Percentiles rank a stretch among this genome's conserved stretches.
Evolutionary conservation across 2,329 filamentous ascomycete species (phyloP).

Genomic region (Pleomassaria siparia): DNA sequence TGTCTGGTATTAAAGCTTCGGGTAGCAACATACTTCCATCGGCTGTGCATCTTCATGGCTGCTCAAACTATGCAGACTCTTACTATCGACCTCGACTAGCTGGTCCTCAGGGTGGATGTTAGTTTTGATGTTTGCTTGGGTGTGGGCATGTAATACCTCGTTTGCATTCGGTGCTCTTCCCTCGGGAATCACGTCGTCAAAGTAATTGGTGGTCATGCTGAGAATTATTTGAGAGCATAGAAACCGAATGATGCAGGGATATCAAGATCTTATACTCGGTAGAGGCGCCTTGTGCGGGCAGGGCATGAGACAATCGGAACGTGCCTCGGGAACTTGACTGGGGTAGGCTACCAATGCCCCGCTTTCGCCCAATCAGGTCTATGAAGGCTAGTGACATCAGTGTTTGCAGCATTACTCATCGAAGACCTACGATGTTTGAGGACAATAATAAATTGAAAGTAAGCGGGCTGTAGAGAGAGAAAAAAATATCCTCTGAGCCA

Average conservation of each 20-base stretch:
- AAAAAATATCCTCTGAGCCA: neutral
- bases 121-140: conserved; percentile 26
- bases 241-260: neutral
- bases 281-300: neutral
- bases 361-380: conserved; percentile 2
- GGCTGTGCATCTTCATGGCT: conserved; percentile 43
- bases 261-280: neutral
- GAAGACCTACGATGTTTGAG: neutral
- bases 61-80: conserved; percentile 32
- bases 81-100: conserved; percentile 27
- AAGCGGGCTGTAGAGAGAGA: neutral
- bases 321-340: neutral
- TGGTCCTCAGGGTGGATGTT: conserved; percentile 40
- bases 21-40: conserved; percentile 40
- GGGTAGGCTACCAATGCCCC: conserved; percentile 1
- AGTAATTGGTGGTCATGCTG: conserved; percentile 25
- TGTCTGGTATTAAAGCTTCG: neutral
- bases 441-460: neutral
- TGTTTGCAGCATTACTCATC: conserved; percentile 29
- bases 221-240: neutral
- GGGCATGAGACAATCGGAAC: neutral
- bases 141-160: conserved; percentile 27
- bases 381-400: conserved; percentile 23
- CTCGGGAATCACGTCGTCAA: conserved; percentile 18
- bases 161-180: conserved; percentile 24